Percentiles rank a stretch among this genome's conserved stretches.
Conservation (phyloP, 495 filamentous ascomycete genomes). For the Apodospora peruviana region DNA sequence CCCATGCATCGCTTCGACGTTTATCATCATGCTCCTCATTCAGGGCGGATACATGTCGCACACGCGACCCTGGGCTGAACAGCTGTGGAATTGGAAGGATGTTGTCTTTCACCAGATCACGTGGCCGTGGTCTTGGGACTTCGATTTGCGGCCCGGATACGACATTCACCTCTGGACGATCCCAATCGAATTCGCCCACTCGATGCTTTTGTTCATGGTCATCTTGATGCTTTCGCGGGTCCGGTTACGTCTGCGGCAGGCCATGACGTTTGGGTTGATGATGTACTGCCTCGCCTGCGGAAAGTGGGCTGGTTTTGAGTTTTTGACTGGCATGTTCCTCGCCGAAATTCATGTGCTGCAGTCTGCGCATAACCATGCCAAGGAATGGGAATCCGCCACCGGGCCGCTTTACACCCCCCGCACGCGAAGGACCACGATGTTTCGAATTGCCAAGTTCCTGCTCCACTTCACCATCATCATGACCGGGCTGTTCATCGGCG, state of each 20-base stretch:
- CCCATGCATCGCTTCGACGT: constrained; percentile 52
- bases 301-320: constrained; percentile 56
- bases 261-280: constrained; percentile 38
- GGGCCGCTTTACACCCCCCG: neutral
- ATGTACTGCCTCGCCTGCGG: constrained; percentile 54
- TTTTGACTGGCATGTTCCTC: constrained; percentile 54
- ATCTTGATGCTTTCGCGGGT: constrained; percentile 51
- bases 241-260: constrained; percentile 39
- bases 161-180: constrained; percentile 65
- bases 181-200: constrained; percentile 59
- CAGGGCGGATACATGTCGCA: constrained; percentile 43
- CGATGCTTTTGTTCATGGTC: constrained; percentile 56
- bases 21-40: constrained; percentile 49
- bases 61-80: constrained; percentile 24
- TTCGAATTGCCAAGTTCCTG: constrained; percentile 7
- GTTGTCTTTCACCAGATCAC: constrained; percentile 42
- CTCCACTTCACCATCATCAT: constrained; percentile 24
- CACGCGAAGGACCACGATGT: neutral
- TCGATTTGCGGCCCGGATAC: constrained; percentile 49
- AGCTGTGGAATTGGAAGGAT: constrained; percentile 44
- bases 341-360: constrained; percentile 48
- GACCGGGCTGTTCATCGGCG: constrained; percentile 36
- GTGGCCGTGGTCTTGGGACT: constrained; percentile 50
- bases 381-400: constrained; percentile 14
- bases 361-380: constrained; percentile 11